These are phyloP conservation scores for Gnomoniopsis sp. DNA, from an alignment of 2,329 filamentous ascomycete species.

Conservation along the genomic window DNA sequence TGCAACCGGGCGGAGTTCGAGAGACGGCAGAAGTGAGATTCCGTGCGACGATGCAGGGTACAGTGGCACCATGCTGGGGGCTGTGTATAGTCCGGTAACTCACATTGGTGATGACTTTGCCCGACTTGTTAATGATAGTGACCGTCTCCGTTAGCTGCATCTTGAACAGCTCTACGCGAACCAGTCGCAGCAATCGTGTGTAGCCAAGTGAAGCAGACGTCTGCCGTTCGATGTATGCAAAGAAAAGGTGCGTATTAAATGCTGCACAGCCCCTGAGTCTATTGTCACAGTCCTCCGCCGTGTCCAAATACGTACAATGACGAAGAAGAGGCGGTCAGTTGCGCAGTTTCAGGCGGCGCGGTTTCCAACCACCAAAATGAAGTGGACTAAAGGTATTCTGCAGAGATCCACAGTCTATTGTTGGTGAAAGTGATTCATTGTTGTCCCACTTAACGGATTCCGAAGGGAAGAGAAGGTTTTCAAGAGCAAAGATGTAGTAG, in stretches of 20 bases:
- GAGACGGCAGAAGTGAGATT: background rate
- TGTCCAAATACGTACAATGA: background rate
- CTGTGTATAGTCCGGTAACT: constrained; percentile 30
- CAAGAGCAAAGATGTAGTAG: background rate
- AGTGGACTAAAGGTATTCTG: background rate
- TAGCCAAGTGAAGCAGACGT: background rate
- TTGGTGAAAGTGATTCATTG: background rate
- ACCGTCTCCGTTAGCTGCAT: constrained; percentile 66
- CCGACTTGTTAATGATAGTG: constrained; percentile 85
- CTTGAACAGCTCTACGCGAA: constrained; percentile 18
- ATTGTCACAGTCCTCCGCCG: background rate
- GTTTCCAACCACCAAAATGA: background rate
- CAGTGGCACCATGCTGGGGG: background rate
- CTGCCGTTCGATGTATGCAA: background rate
- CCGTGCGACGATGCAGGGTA: background rate
- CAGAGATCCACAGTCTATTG: background rate
- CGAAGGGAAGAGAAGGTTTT: background rate
- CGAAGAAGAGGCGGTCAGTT: constrained; percentile 10
- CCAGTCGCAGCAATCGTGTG: background rate
- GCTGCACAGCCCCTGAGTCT: background rate
- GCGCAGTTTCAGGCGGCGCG: background rate
- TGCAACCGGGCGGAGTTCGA: background rate
- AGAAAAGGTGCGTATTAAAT: background rate
- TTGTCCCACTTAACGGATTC: background rate
- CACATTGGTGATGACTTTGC: constrained; percentile 87